Base-by-base conservation (phyloP, 176 grass and related monocot species). In the Musa troglodytarum region DNA sequence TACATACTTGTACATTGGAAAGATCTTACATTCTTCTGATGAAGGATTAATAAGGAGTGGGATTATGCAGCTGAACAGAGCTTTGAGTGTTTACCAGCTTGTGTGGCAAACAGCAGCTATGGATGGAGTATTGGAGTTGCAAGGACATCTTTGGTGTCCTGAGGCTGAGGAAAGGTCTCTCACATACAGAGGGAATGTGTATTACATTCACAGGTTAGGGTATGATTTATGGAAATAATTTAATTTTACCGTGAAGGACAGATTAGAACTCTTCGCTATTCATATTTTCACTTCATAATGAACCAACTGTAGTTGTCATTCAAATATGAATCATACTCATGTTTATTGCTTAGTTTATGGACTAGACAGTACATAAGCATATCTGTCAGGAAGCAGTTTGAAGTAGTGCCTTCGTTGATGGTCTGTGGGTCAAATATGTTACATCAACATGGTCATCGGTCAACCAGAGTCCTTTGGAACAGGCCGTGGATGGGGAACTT, bases 81-180 rank as follows among this genome's bases (percentile, higher is more conserved):
- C 84, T 68, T 79, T 96, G 11, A 75, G 86, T 15, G 8, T 96
- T 14, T 86, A 92, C 20, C 68, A 82, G 62, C 92, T 96, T 50
- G 84, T 92, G 52, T 96, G 89, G 92, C 80, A 96, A 63, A 88
- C 85, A 1, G 82, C 86, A 4, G 63, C 9, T 66, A 22, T 61
- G 3, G 82, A 82, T 19, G 82, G 80, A 11, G 12, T 72, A 2
- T 34, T 92, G 82, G 88, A 88, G 71, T 77, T 92, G 53, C 83
- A 90, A 84, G 93, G 89, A 17, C 89, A 96, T 85, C 69, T 92
- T 10, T 92, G 93, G 85, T 81, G 83, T 81, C 53, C 83, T 28
- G 85, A 79, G n/a, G 87, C 81, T 21, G 67, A 86, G 69, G 82
- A 92, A 84, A 90, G 69, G 67, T 17, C 69, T 49, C 59, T 96